Conservation (phyloP, 179 eudicot species). For the Spinacia oleracea region DNA sequence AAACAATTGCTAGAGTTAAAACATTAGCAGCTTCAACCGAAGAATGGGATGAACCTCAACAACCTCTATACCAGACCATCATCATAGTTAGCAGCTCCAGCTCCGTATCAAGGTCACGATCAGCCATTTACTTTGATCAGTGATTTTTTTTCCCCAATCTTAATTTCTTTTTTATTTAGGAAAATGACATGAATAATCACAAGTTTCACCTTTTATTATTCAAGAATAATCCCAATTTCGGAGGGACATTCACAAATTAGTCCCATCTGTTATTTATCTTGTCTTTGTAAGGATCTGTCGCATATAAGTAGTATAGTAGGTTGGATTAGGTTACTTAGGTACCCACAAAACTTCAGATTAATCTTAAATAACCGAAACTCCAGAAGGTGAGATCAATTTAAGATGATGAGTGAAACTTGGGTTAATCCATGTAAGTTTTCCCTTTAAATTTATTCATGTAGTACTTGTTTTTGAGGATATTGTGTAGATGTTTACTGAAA, state of each 20-base stretch:
- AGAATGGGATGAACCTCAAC: too few species aligned
- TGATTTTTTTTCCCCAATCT: neutral
- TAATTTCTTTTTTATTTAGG: neutral
- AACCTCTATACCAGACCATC: too few species aligned
- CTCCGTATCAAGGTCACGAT: too few species aligned
- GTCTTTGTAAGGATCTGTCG: neutral
- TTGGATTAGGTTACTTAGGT: neutral
- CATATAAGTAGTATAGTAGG: neutral
- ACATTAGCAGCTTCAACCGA: too few species aligned
- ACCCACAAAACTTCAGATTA: neutral
- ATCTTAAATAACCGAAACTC: neutral
- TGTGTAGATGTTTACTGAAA: neutral
- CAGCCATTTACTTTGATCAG: neutral
- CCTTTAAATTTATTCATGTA: neutral
- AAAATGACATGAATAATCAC: neutral
- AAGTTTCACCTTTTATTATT: neutral
- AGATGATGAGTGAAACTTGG: neutral
- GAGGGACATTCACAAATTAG: neutral
- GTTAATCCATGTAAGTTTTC: neutral
- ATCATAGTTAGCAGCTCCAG: too few species aligned
- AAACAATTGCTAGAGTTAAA: too few species aligned
- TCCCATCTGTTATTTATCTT: neutral
- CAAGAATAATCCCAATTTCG: neutral
- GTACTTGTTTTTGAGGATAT: neutral
- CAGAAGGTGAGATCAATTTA: neutral